Base-by-base conservation (phyloP, 768 basidiomycete genomes). In the Boletellus sp. region DNA sequence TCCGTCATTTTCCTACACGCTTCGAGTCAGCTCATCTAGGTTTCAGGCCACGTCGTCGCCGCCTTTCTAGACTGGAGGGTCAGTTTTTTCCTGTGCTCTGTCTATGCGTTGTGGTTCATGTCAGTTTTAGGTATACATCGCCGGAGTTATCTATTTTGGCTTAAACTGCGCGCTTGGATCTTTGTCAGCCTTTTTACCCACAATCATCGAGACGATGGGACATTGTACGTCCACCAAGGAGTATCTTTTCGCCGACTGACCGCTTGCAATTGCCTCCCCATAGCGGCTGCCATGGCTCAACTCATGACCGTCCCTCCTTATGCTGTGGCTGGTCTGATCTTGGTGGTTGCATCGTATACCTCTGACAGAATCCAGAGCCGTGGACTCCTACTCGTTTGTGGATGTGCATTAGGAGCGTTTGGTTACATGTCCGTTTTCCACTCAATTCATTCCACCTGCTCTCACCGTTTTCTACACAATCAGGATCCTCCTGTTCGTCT, bases 241-340 rank as follows among this genome's bases (percentile, higher is more conserved):
- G 19, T 0, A 3, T 4, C 11, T 8, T 28, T 10, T 28, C 0
- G 2, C 9, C n/a, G 12, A 19, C 33, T 47, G 33, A 55, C 19
- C 11, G 7, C n/a, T 26, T 28, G 63, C 7, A 9, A 26, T n/a
- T 17, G 28, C 17, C 33, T 8, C 50, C 45, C 19, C 12, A 45
- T 28, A 77, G 76, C 72, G 15, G 59, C 70, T 42, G 78, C 76
- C 4, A 51, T 74, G 38, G 72, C 74, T 0, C 78, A 80, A 55
- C 61, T 80, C 1, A 70, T 78, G 56, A 78, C 78, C 6, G 78
- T 80, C 11, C 77, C 79, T 7, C 80, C 80, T 9, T 80, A 81
- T 53, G 75, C 76, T 6, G 69, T 71, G 4, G 72, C 72, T 1
- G 63, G 74, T 10, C 45, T 69, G 11, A 60, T 77, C 32, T 56